A percentile compares a stretch with the other conserved stretches of the same genome.
Conservation (phyloP, 2,329 filamentous ascomycete species). For the Aspergillus neoniger region DNA sequence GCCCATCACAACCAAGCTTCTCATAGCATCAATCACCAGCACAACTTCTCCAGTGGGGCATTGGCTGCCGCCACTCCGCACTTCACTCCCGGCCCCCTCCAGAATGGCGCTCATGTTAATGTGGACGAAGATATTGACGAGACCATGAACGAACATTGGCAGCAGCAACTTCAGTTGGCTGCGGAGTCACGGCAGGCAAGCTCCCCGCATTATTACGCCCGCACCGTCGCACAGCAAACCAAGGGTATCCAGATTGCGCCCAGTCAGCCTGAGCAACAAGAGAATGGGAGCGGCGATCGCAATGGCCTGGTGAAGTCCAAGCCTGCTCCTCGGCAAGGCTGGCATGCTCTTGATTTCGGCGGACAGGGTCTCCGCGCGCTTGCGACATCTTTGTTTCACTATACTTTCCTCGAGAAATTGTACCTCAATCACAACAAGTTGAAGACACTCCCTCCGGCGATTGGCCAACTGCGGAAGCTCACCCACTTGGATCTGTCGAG, state of each 20-base stretch:
- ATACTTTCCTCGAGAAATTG: conserved; percentile 85
- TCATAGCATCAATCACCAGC: conserved; percentile 51
- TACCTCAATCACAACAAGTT: conserved; percentile 95
- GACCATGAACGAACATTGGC: conserved; percentile 74
- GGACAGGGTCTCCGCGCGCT: conserved; percentile 91
- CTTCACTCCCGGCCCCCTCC: conserved; percentile 60
- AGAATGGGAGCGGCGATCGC: conserved; percentile 56
- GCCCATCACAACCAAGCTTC: conserved; percentile 45
- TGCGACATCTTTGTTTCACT: conserved; percentile 76
- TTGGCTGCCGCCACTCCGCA: conserved; percentile 55
- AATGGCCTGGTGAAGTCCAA: conserved; percentile 67
- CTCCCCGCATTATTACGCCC: conserved; percentile 69
- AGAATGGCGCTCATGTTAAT: conserved; percentile 60
- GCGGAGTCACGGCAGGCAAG: conserved; percentile 71
- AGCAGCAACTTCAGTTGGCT: conserved; percentile 78
- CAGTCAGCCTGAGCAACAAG: conserved; percentile 53
- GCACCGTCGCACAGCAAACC: conserved; percentile 49
- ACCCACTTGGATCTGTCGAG: conserved; percentile 83
- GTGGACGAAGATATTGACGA: conserved; percentile 60
- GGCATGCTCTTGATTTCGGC: conserved; percentile 91
- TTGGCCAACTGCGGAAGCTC: conserved; percentile 80
- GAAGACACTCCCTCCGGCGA: conserved; percentile 72
- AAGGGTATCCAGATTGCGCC: conserved; percentile 49
- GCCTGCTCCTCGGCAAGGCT: conserved; percentile 67
- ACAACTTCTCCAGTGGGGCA: conserved; percentile 51